Evolutionary conservation across 2,329 filamentous ascomycete genomes (phyloP).

Genomic region (Xylariaceae sp.): DNA sequence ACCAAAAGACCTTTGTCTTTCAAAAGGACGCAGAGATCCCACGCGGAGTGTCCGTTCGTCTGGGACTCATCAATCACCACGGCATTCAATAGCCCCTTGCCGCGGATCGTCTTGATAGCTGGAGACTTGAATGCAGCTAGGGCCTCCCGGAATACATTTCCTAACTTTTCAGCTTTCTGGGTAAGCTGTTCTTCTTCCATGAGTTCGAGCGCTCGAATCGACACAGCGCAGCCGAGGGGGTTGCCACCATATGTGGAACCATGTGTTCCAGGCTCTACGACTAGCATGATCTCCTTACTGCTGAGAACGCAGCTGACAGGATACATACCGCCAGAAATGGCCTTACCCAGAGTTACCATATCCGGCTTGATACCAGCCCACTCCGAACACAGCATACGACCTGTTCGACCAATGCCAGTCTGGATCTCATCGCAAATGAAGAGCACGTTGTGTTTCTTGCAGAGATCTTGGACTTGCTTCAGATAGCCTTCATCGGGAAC

Average conservation of each 20-base stretch:
- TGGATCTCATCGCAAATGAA: constrained; percentile 98
- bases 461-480: constrained; percentile 72
- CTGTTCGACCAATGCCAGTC: constrained; percentile 93
- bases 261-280: constrained; percentile 92
- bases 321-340: constrained; percentile 97
- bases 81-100: constrained; percentile 92
- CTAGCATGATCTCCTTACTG: constrained; percentile 88
- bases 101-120: constrained; percentile 77
- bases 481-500: constrained; percentile 92
- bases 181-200: constrained; percentile 89
- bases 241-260: constrained; percentile 99
- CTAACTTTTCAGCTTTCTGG: constrained; percentile 74
- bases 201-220: constrained; percentile 90
- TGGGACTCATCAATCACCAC: constrained; percentile 91
- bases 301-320: constrained; percentile 93
- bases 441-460: constrained; percentile 91
- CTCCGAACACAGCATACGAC: constrained; percentile 87
- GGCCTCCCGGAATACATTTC: constrained; percentile 77
- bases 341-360: constrained; percentile 91
- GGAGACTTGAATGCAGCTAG: constrained; percentile 72
- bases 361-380: constrained; percentile 96
- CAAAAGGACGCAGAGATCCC: constrained; percentile 93
- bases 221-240: constrained; percentile 90
- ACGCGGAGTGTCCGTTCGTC: constrained; percentile 81
- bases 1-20: constrained; percentile 94